These are phyloP conservation scores for barrel medic (Medicago truncatula) DNA, from an alignment of 306 rosid genomes.

Conservation along the genomic window MtrunA17r5.0-ANR NC_053042.1:40237501-40238000, in stretches of 20 bases:
- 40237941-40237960: slow-evolving; percentile 38
- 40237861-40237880: slow-evolving; percentile 49
- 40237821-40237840: neutral
- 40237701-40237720: too few relatives aligned
- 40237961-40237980: slow-evolving; percentile 46
- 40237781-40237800: neutral
- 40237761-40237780: slow-evolving; percentile 1
- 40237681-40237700: too few relatives aligned
- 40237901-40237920: slow-evolving; percentile 48
- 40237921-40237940: slow-evolving; percentile 45
- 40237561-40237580: slow-evolving; percentile 75
- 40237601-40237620: too few relatives aligned
- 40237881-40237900: slow-evolving; percentile 53
- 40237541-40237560: slow-evolving; percentile 66
- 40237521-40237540: slow-evolving; percentile 72
- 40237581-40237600: neutral
- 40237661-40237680: too few relatives aligned
- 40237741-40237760: slow-evolving; percentile 23
- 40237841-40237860: slow-evolving; percentile 48
- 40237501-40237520: slow-evolving; percentile 70
- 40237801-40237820: too few relatives aligned
- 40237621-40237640: too few relatives aligned
- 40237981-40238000: slow-evolving; percentile 66
- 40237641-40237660: too few relatives aligned
- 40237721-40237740: neutral